A percentile compares a stretch with the other conserved stretches of the same genome.
Conservation (phyloP, 2,329 filamentous ascomycete species). For the Boeremia exigua region DNA sequence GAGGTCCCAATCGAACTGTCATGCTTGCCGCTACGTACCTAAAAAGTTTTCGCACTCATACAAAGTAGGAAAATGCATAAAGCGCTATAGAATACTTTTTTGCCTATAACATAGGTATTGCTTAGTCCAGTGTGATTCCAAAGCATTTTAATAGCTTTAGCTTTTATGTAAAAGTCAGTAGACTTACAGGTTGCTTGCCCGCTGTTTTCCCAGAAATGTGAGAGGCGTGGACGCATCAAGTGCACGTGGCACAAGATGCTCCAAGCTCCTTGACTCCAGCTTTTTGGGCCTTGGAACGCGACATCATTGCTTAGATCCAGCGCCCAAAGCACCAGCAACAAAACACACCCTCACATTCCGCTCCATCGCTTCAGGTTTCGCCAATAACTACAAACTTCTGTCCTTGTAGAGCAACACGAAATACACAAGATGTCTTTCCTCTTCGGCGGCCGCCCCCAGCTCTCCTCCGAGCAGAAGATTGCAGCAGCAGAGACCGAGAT, state of each 20-base stretch:
- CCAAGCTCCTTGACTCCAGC: conserved; percentile 9
- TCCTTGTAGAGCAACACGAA: not conserved
- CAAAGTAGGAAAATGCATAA: too few relatives aligned
- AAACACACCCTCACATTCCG: not conserved
- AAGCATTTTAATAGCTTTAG: too few relatives aligned
- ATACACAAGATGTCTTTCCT: conserved; percentile 45
- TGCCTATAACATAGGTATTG: too few relatives aligned
- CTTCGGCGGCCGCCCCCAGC: conserved; percentile 74
- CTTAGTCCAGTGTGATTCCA: too few relatives aligned
- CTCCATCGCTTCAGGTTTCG: not conserved
- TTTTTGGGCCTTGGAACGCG: conserved; percentile 16
- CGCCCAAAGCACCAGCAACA: conserved; percentile 3
- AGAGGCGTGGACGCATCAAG: too few relatives aligned
- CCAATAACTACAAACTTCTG: not conserved
- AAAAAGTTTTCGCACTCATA: too few relatives aligned
- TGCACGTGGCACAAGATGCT: not conserved
- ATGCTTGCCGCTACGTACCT: too few relatives aligned
- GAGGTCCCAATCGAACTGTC: too few relatives aligned
- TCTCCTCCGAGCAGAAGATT: conserved; percentile 96
- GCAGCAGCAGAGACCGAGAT: conserved; percentile 95
- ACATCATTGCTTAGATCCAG: conserved; percentile 15
- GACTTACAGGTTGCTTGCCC: too few relatives aligned
- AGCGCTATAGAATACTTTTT: too few relatives aligned
- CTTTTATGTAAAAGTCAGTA: too few relatives aligned
- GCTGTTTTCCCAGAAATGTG: too few relatives aligned